Evolutionary conservation across 768 basidiomycete species (phyloP).

Genomic region (Boletellus sp.): DNA sequence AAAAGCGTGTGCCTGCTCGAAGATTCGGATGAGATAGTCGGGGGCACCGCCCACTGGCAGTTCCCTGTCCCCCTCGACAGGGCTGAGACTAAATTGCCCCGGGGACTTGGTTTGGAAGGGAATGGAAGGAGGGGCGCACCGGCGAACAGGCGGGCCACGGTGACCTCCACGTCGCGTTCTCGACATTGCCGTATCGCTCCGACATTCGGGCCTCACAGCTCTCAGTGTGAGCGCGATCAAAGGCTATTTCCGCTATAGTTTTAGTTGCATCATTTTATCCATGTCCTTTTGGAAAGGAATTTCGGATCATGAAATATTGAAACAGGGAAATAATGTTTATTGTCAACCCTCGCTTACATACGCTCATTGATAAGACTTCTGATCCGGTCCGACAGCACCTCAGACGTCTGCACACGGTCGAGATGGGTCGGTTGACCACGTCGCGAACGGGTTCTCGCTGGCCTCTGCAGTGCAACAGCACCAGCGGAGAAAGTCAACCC

Average conservation of each 20-base stretch:
- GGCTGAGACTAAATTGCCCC: neutral
- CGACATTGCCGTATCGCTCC: slow-evolving; percentile 21
- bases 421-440: slow-evolving; percentile 24
- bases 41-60: neutral
- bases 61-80: too few relatives aligned
- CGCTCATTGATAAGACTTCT: neutral
- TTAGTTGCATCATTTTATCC: neutral
- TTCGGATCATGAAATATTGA: slow-evolving; percentile 26
- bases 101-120: slow-evolving; percentile 9
- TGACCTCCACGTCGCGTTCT: slow-evolving; percentile 3
- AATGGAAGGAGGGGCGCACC: slow-evolving; percentile 11
- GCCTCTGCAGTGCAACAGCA: slow-evolving; percentile 38
- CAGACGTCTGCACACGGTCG: slow-evolving; percentile 1
- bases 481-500: slow-evolving; percentile 53
- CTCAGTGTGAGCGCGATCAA: neutral
- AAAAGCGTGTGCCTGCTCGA: slow-evolving; percentile 1
- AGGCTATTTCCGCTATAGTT: neutral
- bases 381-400: neutral
- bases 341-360: slow-evolving; percentile 12
- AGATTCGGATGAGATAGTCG: slow-evolving; percentile 8
- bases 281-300: neutral
- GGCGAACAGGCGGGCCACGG: neutral
- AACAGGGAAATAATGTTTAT: slow-evolving; percentile 18
- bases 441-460: slow-evolving; percentile 1
- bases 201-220: neutral